Evolutionary conservation across 257 asterid genomes (phyloP).

Genomic region (Solanum infundibuliforme): DNA sequence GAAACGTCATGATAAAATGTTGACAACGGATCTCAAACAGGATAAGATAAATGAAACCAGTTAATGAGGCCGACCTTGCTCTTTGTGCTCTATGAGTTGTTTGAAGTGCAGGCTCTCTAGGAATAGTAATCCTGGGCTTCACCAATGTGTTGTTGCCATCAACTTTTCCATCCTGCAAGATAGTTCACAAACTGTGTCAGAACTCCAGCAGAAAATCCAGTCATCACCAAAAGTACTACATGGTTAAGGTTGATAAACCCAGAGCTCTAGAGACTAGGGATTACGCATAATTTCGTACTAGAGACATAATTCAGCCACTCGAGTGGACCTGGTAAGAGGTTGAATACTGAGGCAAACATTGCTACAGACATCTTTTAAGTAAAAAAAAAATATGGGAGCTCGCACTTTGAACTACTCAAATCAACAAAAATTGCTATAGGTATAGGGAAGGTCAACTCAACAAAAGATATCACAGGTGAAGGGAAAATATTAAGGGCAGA

Average conservation of each 20-base stretch:
- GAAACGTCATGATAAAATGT: neutral
- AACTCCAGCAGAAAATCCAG: neutral
- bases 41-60: neutral
- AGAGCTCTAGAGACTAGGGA: neutral
- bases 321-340: neutral
- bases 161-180: conserved; percentile 45
- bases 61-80: conserved; percentile 31
- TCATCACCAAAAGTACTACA: neutral
- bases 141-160: conserved; percentile 23
- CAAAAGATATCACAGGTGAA: neutral
- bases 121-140: conserved; percentile 61
- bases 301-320: neutral
- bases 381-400: neutral
- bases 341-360: neutral
- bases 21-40: neutral
- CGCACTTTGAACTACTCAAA: neutral
- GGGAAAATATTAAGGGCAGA: neutral
- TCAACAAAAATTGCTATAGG: neutral
- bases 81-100: conserved; percentile 77
- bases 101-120: conserved; percentile 75
- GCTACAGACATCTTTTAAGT: neutral
- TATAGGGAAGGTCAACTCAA: neutral
- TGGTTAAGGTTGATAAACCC: neutral
- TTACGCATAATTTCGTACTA: neutral
- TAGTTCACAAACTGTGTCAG: conserved; percentile 1